A percentile compares a stretch with the other conserved stretches of the same genome.
These are phyloP conservation scores for Colletotrichum shisoi DNA, from an alignment of 2,329 filamentous ascomycete genomes.

Conservation along the genomic window DNA sequence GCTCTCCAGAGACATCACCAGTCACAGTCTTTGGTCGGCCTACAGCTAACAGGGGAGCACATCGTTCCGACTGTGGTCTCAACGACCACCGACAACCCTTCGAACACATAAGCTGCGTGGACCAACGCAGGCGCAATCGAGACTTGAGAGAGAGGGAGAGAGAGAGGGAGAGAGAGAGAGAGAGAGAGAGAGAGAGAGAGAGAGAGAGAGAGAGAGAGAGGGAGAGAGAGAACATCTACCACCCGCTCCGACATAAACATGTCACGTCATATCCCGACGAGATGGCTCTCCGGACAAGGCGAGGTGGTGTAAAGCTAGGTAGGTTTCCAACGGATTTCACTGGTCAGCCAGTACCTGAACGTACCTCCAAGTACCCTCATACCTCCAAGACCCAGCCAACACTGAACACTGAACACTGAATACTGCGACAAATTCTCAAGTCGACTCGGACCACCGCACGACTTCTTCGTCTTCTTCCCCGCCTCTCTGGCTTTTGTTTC, in stretches of 20 bases:
- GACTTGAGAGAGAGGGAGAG: neutral
- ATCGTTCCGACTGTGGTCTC: conserved; percentile 4
- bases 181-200: too few species aligned
- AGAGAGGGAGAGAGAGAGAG: neutral
- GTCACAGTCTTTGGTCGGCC: neutral
- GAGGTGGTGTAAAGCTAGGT: conserved; percentile 15
- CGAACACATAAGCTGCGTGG: neutral
- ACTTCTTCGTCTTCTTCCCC: neutral
- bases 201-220: neutral
- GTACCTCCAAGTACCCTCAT: conserved; percentile 11
- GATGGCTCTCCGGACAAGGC: neutral
- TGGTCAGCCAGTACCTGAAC: conserved; percentile 12
- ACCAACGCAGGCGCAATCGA: neutral
- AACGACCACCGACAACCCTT: neutral
- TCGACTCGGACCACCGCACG: conserved; percentile 22
- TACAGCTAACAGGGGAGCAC: neutral
- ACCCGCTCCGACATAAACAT: neutral
- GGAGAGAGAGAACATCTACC: neutral
- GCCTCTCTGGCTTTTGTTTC: too few species aligned
- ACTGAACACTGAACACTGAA: neutral
- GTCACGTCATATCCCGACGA: neutral
- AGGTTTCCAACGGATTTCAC: neutral
- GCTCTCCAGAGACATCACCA: neutral
- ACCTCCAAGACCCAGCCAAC: neutral
- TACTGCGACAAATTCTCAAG: neutral